Base-by-base conservation (phyloP, 306 rosid genomes). In the Rosa persica region DNA sequence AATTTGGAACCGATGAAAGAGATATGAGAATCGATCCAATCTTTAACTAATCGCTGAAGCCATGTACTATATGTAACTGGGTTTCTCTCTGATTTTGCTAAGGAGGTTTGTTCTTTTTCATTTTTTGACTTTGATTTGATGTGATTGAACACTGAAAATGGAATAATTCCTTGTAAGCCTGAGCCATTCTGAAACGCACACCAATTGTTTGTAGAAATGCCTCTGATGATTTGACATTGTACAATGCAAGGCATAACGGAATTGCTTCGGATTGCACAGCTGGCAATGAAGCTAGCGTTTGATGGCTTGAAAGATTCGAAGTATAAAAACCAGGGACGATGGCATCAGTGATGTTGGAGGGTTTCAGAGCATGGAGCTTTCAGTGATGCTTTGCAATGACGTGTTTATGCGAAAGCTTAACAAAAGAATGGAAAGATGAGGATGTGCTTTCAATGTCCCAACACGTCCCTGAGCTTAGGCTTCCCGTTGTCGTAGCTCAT, bases 361-460 rank as follows among this genome's bases (percentile, higher is more conserved):
- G 38, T 95, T 87, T 52, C 83, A 91, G 44, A 86, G 90, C 73
- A 90, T 91, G 39, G 98, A 92, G 87, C 80, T 95, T 80, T 92
- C 95, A 4, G 84, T 92, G 84, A 91, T 95, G 77, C 97, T 95
- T 42, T 95, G 93, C 80, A 95, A 95, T 34, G 96, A 95, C 19
- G 90, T 86, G 40, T 92, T 92, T 83, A 95, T 95, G 55, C 77
- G 80, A 27, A 91, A 89, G 82, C 97, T 92, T 73, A 95, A 95
- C 77, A 92, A 89, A n/a, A 76, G 98, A 95, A 69, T 91, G 98
- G 98, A 89, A 98, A 87, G 89, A 86, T 42, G 98, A 95, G 86
- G 98, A 92, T 83, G 98, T 95, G 73, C 98, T 95, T 65, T 95
- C 98, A 15, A 83, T 95, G 98, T 92, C 98, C 9, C 90, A 89